Evolutionary conservation across 805 yeast species (phyloP).

Genomic region (Saturnispora ahearnii): DNA sequence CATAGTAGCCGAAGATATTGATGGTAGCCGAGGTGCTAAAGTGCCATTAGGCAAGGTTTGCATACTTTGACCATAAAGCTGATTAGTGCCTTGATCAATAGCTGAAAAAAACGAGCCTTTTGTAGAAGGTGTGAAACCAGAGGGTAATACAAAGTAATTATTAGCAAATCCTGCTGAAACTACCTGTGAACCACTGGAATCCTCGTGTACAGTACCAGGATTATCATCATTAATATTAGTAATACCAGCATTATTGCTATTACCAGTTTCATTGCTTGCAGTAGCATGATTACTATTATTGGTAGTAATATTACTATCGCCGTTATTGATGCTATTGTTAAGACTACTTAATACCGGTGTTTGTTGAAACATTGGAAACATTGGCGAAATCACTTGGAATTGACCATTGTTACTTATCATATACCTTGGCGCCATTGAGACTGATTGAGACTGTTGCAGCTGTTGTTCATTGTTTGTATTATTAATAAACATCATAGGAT

Average conservation of each 20-base stretch:
- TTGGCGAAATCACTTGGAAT: conserved; percentile 1
- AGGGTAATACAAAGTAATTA: conserved; percentile 1
- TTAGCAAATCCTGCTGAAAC: conserved; percentile 2
- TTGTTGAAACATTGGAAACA: background rate
- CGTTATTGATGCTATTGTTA: background rate
- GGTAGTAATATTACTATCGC: too few relatives aligned
- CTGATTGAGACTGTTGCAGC: background rate
- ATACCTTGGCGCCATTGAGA: background rate
- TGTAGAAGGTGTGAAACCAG: background rate
- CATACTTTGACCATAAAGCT: background rate
- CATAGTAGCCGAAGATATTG: conserved; percentile 4
- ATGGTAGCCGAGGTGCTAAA: conserved; percentile 5
- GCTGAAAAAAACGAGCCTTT: background rate
- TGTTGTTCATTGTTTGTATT: background rate
- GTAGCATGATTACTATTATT: background rate
- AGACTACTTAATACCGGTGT: background rate
- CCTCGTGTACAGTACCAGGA: background rate
- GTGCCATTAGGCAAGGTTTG: background rate
- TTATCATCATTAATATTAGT: background rate
- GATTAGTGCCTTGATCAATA: background rate
- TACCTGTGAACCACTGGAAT: background rate
- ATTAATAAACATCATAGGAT: background rate
- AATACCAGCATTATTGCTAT: background rate
- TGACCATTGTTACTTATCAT: background rate
- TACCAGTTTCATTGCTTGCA: background rate